Evolutionary conservation across 352 stramenopile species (phyloP), one percentile per base, ranked within the genome.

Genomic region (Phytophthora cryptogea): DNA sequence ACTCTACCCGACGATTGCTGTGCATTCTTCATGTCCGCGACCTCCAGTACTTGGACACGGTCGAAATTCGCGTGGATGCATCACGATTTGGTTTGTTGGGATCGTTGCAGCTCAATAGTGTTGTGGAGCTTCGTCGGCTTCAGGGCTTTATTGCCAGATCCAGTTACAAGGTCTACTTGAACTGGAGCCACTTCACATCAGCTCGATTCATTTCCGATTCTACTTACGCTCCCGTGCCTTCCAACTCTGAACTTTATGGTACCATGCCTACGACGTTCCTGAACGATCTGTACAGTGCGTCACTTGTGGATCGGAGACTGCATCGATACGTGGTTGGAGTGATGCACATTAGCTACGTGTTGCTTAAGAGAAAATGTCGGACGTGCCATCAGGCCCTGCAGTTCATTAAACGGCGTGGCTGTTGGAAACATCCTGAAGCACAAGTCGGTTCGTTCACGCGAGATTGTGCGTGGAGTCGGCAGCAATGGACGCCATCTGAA

Each of bases 281-380:
- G 26, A 67, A 72, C 26, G 55, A 72, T 2, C 55, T 92, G 8
- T 92, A 89, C 52, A 41, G 61, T n/a, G 46, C 39, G 13, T 60
- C 59, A 1, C 5, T 11, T 0, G 56, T 82, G 41, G 83, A 95
- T 56, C 70, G 74, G 14, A 74, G 62, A 14, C 36, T 90, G 32
- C 72, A 81, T 67, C 79, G 79, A 14, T 88, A 76, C 23, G 64
- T 88, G 0, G 80, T 89, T 27, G 66, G 71, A 5, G 75, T 93
- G 35, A 74, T 87, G n/a, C 84, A 95, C 40, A 53, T 94, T 8
- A 91, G 62, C 46, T 92, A 93, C 44, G 79, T 86, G 11, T 47
- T 90, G 1, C 47, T 95, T 5, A 95, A 95, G 59, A 76, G 80
- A 23, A 80, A 76, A 27, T 95, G 86, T 43, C 28, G 43, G 7